Evolutionary conservation across 805 yeast genomes (phyloP).

Genomic region (Candida adriatica): DNA sequence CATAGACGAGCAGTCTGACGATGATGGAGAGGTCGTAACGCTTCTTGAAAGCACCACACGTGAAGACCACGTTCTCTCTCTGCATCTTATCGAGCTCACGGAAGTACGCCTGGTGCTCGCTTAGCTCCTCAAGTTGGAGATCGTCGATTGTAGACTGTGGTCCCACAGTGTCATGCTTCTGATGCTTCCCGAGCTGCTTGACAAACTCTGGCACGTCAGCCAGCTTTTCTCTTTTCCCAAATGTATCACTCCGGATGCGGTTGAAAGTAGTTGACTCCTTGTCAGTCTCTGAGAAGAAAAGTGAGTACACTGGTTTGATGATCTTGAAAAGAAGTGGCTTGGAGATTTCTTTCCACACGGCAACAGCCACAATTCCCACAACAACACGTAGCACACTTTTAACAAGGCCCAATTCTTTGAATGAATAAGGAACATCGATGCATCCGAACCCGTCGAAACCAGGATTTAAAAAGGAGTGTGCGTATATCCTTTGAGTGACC

Average conservation of each 20-base stretch:
- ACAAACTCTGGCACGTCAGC: constrained; percentile 15
- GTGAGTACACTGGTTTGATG: constrained; percentile 51
- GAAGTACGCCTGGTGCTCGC: constrained; percentile 12
- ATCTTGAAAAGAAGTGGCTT: constrained; percentile 57
- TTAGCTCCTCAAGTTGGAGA: constrained; percentile 19
- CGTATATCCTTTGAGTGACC: constrained; percentile 25
- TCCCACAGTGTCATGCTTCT: constrained; percentile 17
- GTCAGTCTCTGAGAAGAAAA: constrained; percentile 12
- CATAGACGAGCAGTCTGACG: constrained; percentile 72
- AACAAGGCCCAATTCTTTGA: constrained; percentile 34
- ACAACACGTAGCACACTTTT: constrained; percentile 40
- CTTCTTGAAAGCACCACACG: constrained; percentile 46
- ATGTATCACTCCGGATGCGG: constrained; percentile 20
- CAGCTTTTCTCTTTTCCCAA: constrained; percentile 20
- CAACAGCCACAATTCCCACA: constrained; percentile 57
- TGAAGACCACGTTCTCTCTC: constrained; percentile 18
- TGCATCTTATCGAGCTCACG: constrained; percentile 19
- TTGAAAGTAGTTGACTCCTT: constrained; percentile 13
- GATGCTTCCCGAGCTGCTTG: constrained; percentile 9
- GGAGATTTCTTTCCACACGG: constrained; percentile 66
- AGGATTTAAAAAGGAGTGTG: constrained; percentile 17
- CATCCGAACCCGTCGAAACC: constrained; percentile 14
- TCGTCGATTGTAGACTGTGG: constrained; percentile 21
- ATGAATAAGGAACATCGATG: constrained; percentile 37
- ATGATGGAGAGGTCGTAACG: constrained; percentile 71